Evolutionary conservation across 2,329 filamentous ascomycete genomes (phyloP).

Genomic region (Aphanocladium album): DNA sequence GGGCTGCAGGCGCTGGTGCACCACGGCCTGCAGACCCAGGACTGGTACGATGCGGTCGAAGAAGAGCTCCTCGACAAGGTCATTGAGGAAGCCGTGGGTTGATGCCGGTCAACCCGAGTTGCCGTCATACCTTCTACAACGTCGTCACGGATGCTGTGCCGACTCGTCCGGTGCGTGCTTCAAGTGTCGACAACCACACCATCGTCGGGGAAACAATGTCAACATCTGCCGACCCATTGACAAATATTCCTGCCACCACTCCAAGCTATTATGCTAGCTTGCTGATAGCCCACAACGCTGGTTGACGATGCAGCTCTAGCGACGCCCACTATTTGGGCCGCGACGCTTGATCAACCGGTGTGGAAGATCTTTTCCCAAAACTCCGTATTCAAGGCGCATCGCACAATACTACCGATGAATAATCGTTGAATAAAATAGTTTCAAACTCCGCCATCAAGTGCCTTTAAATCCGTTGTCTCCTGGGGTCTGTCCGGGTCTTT

Average conservation of each 20-base stretch:
- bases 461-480: not conserved
- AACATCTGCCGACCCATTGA: not conserved
- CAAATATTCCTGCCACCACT: not conserved
- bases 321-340: not conserved
- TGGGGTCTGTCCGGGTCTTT: not conserved
- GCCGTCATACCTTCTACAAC: not conserved
- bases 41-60: slow-evolving; percentile 13
- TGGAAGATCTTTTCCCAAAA: not conserved
- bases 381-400: not conserved
- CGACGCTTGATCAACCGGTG: not conserved
- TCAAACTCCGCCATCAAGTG: not conserved
- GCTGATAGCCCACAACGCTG: not conserved
- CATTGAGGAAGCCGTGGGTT: slow-evolving; percentile 10
- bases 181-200: not conserved
- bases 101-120: not conserved
- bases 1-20: slow-evolving; percentile 13
- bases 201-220: too few species aligned
- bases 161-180: not conserved
- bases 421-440: not conserved
- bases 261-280: not conserved
- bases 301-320: not conserved
- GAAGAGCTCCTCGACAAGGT: slow-evolving; percentile 14
- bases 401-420: not conserved
- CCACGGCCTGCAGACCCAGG: slow-evolving; percentile 13
- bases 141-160: not conserved